A percentile compares a stretch with the other conserved stretches of the same genome.
Conservation (phyloP, 495 filamentous ascomycete genomes). For the Neurospora sp. region DNA sequence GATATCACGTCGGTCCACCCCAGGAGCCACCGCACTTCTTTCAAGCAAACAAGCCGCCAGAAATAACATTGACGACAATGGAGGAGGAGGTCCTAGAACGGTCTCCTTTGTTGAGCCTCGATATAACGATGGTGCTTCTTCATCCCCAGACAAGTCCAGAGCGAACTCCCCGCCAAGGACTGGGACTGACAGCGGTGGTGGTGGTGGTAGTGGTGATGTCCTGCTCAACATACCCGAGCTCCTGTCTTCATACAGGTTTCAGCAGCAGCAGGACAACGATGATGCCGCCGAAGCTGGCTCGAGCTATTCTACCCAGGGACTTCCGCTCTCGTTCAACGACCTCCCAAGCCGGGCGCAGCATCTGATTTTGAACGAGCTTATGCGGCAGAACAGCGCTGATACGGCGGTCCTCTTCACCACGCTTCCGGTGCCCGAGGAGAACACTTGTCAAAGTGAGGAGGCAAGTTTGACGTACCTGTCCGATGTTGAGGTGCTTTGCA, state of each 20-base stretch:
- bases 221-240: conserved; percentile 28
- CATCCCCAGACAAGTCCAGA: conserved; percentile 17
- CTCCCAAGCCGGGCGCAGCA: conserved; percentile 74
- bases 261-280: conserved; percentile 6
- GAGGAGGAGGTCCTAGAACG: conserved; percentile 46
- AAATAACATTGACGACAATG: conserved; percentile 34
- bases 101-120: conserved; percentile 55
- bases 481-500: conserved; percentile 66
- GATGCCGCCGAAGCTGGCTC: conserved; percentile 32
- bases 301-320: conserved; percentile 48
- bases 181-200: neutral
- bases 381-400: conserved; percentile 54
- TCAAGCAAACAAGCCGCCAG: conserved; percentile 54
- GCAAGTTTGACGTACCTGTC: conserved; percentile 61
- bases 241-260: conserved; percentile 16
- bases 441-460: conserved; percentile 57
- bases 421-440: conserved; percentile 65
- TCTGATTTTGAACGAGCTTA: conserved; percentile 76
- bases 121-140: conserved; percentile 1
- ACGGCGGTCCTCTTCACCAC: conserved; percentile 81
- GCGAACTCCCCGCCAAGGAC: conserved; percentile 20
- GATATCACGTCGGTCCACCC: conserved; percentile 38
- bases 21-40: conserved; percentile 34
- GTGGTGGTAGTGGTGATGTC: conserved; percentile 12
- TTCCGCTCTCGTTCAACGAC: conserved; percentile 75